These are phyloP conservation scores for Tuber aestivum DNA, from an alignment of 495 filamentous ascomycete species.

Conservation along the genomic window DNA sequence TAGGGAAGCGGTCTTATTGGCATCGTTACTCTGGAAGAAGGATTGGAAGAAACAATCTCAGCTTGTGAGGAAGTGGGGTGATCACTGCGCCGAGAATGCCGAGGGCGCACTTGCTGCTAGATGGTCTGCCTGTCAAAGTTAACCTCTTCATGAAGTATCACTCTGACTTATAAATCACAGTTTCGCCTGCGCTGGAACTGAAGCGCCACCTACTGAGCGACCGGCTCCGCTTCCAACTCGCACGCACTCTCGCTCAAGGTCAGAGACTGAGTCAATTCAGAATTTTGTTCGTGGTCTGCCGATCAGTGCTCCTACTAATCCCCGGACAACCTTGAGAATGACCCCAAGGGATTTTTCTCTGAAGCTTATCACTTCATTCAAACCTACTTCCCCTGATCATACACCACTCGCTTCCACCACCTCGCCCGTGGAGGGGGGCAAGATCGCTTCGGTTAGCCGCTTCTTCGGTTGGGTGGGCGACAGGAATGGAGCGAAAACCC, in stretches of 20 bases:
- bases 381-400: conserved; percentile 37
- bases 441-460: conserved; percentile 35
- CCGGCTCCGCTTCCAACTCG: conserved; percentile 17
- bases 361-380: conserved; percentile 86
- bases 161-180: conserved; percentile 38
- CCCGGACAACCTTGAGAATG: conserved; percentile 40
- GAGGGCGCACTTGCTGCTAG: conserved; percentile 86
- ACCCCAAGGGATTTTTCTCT: conserved; percentile 71
- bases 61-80: conserved; percentile 89
- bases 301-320: conserved; percentile 40
- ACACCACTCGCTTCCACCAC: conserved; percentile 40
- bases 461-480: conserved; percentile 67
- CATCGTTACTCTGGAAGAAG: conserved; percentile 43
- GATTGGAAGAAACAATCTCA: conserved; percentile 89
- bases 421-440: conserved; percentile 29
- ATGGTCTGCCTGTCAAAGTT: conserved; percentile 52
- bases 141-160: conserved; percentile 14
- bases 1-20: conserved; percentile 44
- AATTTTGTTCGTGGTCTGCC: conserved; percentile 37
- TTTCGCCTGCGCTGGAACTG: conserved; percentile 72
- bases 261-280: conserved; percentile 38
- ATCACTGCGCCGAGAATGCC: conserved; percentile 76
- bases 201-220: conserved; percentile 50
- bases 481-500: conserved; percentile 67
- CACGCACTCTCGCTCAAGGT: conserved; percentile 38